phyloP scores from a whole-genome alignment of 805 yeast genomes.

The Ogataea ganodermae region DNA sequence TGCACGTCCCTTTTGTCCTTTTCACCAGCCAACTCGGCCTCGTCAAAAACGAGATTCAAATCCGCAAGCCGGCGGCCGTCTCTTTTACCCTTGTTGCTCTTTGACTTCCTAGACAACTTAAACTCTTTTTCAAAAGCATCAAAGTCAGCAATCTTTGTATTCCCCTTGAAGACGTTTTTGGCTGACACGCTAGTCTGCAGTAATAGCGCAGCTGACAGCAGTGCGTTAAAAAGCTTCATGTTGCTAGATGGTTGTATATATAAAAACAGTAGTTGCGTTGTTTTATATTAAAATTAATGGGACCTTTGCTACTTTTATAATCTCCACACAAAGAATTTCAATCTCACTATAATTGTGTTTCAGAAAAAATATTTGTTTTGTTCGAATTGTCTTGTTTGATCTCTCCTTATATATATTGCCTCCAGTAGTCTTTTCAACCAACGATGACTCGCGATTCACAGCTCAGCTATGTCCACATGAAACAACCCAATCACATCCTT shows the following conservation, averaged over 20 bases:
- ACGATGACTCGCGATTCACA: conserved; percentile 34
- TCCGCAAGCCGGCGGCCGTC: conserved; percentile 12
- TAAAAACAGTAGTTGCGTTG: background rate
- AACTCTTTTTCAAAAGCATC: conserved; percentile 14
- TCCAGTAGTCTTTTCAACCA: background rate
- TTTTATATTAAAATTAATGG: background rate
- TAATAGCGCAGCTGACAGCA: conserved; percentile 7
- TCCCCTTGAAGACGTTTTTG: conserved; percentile 21
- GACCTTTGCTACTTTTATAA: background rate
- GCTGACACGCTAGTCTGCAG: conserved; percentile 10
- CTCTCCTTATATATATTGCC: background rate
- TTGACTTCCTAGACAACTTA: conserved; percentile 22
- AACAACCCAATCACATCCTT: conserved; percentile 32
- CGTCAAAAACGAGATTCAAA: conserved; percentile 10
- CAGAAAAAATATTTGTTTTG: background rate
- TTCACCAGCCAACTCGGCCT: conserved; percentile 1
- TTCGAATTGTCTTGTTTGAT: background rate
- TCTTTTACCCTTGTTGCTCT: conserved; percentile 12
- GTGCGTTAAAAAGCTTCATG: background rate
- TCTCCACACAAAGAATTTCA: conserved; percentile 4
- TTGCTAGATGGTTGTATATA: too few species aligned
- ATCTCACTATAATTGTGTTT: background rate
- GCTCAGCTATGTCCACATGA: conserved; percentile 33
- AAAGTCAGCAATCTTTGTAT: conserved; percentile 11
- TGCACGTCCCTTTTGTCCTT: conserved; percentile 12